Percentiles rank a stretch among this genome's conserved stretches.
phyloP scores from a whole-genome alignment of 2,329 filamentous ascomycete species.

The Botryosphaeria dothidea region DNA sequence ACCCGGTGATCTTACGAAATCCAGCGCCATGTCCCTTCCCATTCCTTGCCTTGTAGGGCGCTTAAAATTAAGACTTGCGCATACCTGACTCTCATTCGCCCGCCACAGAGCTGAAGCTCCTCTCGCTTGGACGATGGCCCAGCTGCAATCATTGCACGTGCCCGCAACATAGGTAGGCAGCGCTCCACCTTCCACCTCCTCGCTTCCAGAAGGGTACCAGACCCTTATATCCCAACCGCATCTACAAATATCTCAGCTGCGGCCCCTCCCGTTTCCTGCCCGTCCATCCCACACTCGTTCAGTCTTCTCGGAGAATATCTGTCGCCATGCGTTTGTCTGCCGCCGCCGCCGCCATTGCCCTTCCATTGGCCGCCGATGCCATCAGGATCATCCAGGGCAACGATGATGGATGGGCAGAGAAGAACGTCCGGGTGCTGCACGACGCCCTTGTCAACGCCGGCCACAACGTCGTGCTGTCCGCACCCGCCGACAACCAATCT shows the following conservation, averaged over 20 bases:
- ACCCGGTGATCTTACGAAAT: not conserved
- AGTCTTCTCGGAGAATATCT: not conserved
- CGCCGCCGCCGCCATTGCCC: slow-evolving; percentile 17
- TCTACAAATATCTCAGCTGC: slow-evolving; percentile 2
- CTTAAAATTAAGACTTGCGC: not conserved
- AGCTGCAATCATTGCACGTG: not conserved
- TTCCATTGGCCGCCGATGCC: slow-evolving; percentile 35
- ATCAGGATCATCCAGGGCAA: slow-evolving; percentile 65
- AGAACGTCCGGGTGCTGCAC: slow-evolving; percentile 64
- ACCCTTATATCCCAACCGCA: not conserved
- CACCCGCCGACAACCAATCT: slow-evolving; percentile 66
- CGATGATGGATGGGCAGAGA: slow-evolving; percentile 74
- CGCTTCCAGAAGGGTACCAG: not conserved
- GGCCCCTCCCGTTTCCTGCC: not conserved
- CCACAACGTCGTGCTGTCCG: slow-evolving; percentile 64
- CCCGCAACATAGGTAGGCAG: not conserved
- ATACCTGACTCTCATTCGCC: not conserved
- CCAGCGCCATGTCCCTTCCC: not conserved
- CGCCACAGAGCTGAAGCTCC: not conserved
- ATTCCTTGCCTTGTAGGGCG: not conserved
- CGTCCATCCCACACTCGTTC: not conserved
- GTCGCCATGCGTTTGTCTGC: slow-evolving; percentile 1
- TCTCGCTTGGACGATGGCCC: not conserved
- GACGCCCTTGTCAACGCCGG: slow-evolving; percentile 56
- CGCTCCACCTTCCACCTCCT: not conserved